Base-by-base conservation (phyloP, 2,329 filamentous ascomycete genomes). In the Blastomyces gilchristii region DNA sequence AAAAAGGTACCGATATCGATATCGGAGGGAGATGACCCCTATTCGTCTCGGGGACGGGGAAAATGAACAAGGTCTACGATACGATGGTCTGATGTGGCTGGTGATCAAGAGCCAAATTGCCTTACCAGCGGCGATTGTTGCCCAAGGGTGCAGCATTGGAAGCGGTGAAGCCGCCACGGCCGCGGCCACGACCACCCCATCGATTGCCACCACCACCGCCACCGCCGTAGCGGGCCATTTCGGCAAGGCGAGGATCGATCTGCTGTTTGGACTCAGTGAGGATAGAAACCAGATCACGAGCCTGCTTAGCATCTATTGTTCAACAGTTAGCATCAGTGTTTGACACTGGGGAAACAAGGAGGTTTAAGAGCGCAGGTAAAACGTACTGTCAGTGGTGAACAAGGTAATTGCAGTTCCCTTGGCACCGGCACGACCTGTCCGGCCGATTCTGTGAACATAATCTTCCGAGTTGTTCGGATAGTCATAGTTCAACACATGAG, bases 401-500 rank as follows among this genome's bases (percentile, higher is more conserved):
- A 99, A 86, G 69, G 94, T 97, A 75, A 97, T 97, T 76, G 94
- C 94, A 72, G 92, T 97, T 81, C 94, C 94, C 69, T 88, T 90
- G 73, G 88, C 88, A 81, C 94, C 94, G 75, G 84, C 84, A 82
- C 85, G 84, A 78, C 81, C 85, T 74, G 85, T 87, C 79, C 85
- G 83, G 74, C 85, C 85, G 75, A 87, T 87, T 73, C 85, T 84
- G 76, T 87, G 85, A 75, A 87, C 83, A 71, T 87, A 87, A 72
- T 87, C 85, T 76, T 87, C 85, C 71, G 84, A 86, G 76, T 87
- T 97, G 83, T 97, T 97, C 78, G 93, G 93, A 80, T 97, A 97
- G 79, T 97, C 94, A 90, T 97, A 97, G 87, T 97, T 97, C 82
- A 99, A 85, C 81, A 99, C 94, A 82, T 99, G 94, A 81, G 94